Evolutionary conservation across 1,139 yeast genomes (phyloP), one percentile per base, ranked within the genome.

Genomic region (Eremothecium sinecaudum): DNA sequence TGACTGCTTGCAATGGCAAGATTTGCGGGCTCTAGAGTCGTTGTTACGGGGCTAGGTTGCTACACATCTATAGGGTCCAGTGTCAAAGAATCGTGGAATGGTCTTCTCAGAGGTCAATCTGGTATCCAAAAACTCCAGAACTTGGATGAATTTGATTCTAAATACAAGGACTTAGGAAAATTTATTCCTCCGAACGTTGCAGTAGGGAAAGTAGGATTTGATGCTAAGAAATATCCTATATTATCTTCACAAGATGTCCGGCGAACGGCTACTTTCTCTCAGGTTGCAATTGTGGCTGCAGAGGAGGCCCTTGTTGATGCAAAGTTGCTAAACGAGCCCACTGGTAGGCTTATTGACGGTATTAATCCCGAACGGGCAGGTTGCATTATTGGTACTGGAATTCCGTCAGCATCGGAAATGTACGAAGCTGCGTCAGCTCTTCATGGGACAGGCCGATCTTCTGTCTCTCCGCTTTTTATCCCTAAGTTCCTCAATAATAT

Each of bases 321-420:
- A 1, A 58, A 67, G 12, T 36, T 54, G 18, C 33, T 25, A 4
- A 30, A 44, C 28, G 33, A 36, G 8, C 10, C 30, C 10, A 12
- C 11, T 4, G 18, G 26, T 14, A 14, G 8, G 13, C 29, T 31
- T 18, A 16, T 27, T 9, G 13, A 11, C 30, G 19, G 17, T 10
- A 11, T 34, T 17, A 28, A 34, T 16, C 27, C 17, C 26, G 40
- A 48, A 14, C 32, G 42, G 20, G 42, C 48, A 6, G 97, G 97
- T 1, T 90, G 84, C 5, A 79, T 90, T 18, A 73, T 90, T 3
- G 98, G 98, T 0, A 79, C 94, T 3, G 95, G 97, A 1, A 83
- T 90, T 37, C 98, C 97, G 0, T 82, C 94, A 2, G 69, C 90
- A 35, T 79, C 77, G 18, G 96, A 87, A 44, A 61, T 75, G 1